Percentiles rank a stretch among this genome's conserved stretches.
Conservation (phyloP, 257 asterid genomes). For the Misopates orontium region DNA sequence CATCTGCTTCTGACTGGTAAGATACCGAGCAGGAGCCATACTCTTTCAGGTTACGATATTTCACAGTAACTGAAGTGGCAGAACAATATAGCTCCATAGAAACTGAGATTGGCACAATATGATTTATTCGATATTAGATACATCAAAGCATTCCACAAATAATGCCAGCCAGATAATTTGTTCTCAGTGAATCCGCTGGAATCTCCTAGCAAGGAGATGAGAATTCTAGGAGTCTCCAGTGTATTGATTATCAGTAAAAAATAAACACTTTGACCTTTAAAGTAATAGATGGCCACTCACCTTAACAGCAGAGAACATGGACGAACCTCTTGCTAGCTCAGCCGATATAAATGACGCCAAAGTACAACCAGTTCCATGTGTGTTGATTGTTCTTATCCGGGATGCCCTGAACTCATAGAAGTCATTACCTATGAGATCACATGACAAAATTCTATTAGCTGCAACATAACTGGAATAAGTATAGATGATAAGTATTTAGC, state of each 20-base stretch:
- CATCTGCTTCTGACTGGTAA: neutral
- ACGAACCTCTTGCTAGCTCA: conserved; percentile 84
- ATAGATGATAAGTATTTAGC: too few relatives aligned
- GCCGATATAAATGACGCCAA: conserved; percentile 92
- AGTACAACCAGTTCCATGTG: conserved; percentile 99
- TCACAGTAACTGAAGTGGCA: conserved; percentile 6
- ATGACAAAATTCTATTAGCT: conserved; percentile 20
- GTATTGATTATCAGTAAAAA: conserved; percentile 15
- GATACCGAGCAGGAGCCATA: neutral
- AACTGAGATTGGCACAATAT: neutral
- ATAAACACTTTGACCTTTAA: conserved; percentile 9
- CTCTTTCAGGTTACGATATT: too few relatives aligned
- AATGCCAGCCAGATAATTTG: neutral
- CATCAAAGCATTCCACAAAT: conserved; percentile 10
- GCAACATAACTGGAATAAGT: conserved; percentile 14
- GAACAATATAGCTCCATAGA: neutral
- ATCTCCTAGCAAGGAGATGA: neutral
- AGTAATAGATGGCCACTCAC: conserved; percentile 36
- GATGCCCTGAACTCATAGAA: conserved; percentile 70
- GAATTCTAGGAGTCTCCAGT: neutral
- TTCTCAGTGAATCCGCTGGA: neutral
- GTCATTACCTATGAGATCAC: conserved; percentile 58
- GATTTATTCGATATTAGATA: too few relatives aligned
- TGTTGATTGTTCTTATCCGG: conserved; percentile 64
- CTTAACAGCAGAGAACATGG: conserved; percentile 77